phyloP scores from a whole-genome alignment of 495 filamentous ascomycete genomes.

The Letharia columbiana region DNA sequence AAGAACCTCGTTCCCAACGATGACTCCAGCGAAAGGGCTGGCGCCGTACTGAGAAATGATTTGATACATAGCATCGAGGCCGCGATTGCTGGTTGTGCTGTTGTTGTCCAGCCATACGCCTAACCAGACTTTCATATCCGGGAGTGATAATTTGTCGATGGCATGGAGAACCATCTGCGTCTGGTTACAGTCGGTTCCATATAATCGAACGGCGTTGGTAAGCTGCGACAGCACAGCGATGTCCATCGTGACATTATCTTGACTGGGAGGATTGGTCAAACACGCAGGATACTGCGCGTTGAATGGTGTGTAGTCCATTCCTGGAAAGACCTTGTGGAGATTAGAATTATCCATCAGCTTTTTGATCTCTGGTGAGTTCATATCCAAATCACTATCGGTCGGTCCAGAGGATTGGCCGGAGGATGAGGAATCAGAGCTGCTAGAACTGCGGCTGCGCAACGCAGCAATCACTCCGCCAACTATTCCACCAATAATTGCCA shows the following conservation, averaged over 20 bases:
- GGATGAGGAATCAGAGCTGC: conserved; percentile 22
- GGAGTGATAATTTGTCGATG: conserved; percentile 62
- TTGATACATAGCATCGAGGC: conserved; percentile 71
- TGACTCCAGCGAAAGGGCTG: conserved; percentile 69
- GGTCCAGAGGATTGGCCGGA: conserved; percentile 26
- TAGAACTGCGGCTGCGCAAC: conserved; percentile 30
- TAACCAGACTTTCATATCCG: conserved; percentile 84
- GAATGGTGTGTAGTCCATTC: conserved; percentile 94
- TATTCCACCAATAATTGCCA: conserved; percentile 61
- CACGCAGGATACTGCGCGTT: conserved; percentile 87
- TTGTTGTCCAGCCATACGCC: conserved; percentile 92
- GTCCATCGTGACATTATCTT: conserved; percentile 92
- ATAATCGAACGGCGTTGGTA: conserved; percentile 81
- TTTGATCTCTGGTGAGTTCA: conserved; percentile 72
- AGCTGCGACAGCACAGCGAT: conserved; percentile 86
- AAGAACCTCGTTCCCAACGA: conserved; percentile 91
- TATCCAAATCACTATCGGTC: conserved; percentile 58
- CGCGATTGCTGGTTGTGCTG: conserved; percentile 70
- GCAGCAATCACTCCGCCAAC: conserved; percentile 71
- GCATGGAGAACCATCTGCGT: conserved; percentile 89
- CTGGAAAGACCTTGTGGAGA: conserved; percentile 89
- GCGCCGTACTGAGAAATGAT: conserved; percentile 61
- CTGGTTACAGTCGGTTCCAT: conserved; percentile 97
- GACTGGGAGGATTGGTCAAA: conserved; percentile 63
- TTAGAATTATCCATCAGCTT: conserved; percentile 66